A percentile compares a stretch with the other conserved stretches of the same genome.
Conservation (phyloP, 2,329 filamentous ascomycete genomes). For the Fusarium illudens region DNA sequence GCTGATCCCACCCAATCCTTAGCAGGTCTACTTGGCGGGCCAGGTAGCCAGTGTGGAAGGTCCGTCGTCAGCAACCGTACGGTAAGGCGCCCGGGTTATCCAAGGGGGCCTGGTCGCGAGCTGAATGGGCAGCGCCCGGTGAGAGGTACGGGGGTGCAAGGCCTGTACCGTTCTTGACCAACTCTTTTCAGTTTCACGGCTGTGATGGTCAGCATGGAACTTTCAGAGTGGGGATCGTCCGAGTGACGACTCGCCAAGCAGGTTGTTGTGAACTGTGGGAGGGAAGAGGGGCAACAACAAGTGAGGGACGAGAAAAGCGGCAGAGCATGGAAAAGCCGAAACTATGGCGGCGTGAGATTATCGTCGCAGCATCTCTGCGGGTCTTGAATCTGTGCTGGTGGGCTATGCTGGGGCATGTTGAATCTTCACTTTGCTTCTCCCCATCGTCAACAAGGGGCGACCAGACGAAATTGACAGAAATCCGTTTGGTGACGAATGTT, state of each 20-base stretch:
- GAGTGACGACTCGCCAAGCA: constrained; percentile 20
- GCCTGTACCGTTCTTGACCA: constrained; percentile 20
- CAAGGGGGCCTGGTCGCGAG: constrained; percentile 22
- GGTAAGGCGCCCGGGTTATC: constrained; percentile 20
- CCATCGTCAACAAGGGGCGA: background rate
- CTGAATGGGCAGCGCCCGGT: constrained; percentile 4
- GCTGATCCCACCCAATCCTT: constrained; percentile 28
- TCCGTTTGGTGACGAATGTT: background rate
- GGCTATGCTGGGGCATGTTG: constrained; percentile 1
- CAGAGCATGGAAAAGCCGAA: constrained; percentile 14
- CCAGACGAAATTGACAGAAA: background rate
- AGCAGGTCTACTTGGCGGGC: constrained; percentile 14
- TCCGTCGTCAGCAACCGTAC: constrained; percentile 7
- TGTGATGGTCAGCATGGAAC: constrained; percentile 32
- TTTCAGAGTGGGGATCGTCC: constrained; percentile 28
- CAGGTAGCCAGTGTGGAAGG: constrained; percentile 11
- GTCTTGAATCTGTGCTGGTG: constrained; percentile 5
- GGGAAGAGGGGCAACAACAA: constrained; percentile 14
- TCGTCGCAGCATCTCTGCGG: constrained; percentile 7
- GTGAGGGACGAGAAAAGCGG: constrained; percentile 17
- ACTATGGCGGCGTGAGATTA: constrained; percentile 11
- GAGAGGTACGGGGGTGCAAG: constrained; percentile 8
- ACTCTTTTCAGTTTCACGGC: constrained; percentile 16
- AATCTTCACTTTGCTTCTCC: background rate
- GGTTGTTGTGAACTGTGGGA: constrained; percentile 12